These are phyloP conservation scores for Xylona heveae DNA, from an alignment of 495 filamentous ascomycete genomes.

Conservation along the genomic window DNA sequence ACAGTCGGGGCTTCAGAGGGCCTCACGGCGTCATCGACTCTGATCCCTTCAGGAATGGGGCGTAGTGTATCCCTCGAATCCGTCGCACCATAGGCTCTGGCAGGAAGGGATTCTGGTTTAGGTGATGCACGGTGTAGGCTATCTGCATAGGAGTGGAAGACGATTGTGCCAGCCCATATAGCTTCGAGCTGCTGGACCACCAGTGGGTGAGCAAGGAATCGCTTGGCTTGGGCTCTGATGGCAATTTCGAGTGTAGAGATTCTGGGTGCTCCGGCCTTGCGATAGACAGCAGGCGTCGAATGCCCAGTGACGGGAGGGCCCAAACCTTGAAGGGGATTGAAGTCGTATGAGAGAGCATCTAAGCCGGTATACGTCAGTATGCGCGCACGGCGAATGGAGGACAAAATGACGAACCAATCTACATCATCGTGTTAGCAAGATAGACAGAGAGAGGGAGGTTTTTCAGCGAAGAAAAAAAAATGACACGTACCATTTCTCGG, in stretches of 20 bases:
- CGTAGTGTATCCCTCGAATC: constrained; percentile 15
- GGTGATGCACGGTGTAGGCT: constrained; percentile 42
- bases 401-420: too few species aligned
- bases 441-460: too few species aligned
- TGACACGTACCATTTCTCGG: constrained; percentile 39
- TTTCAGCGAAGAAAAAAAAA: too few species aligned
- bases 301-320: constrained; percentile 18
- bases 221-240: constrained; percentile 74
- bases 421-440: constrained; percentile 7
- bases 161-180: constrained; percentile 86
- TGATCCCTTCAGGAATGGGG: constrained; percentile 9
- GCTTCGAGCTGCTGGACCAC: constrained; percentile 85
- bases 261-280: constrained; percentile 34
- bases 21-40: constrained; percentile 18
- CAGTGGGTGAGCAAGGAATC: constrained; percentile 71
- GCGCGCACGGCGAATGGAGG: neutral
- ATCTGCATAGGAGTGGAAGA: constrained; percentile 74
- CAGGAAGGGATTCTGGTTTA: constrained; percentile 6
- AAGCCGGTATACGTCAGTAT: constrained; percentile 18
- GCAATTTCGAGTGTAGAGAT: constrained; percentile 82
- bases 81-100: constrained; percentile 16
- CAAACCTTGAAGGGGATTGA: constrained; percentile 72
- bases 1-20: constrained; percentile 12
- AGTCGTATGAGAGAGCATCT: constrained; percentile 85
- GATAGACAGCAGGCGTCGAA: constrained; percentile 6